phyloP scores from a whole-genome alignment of 352 stramenopile genomes.

The Globisporangium acanthophoron region DNA sequence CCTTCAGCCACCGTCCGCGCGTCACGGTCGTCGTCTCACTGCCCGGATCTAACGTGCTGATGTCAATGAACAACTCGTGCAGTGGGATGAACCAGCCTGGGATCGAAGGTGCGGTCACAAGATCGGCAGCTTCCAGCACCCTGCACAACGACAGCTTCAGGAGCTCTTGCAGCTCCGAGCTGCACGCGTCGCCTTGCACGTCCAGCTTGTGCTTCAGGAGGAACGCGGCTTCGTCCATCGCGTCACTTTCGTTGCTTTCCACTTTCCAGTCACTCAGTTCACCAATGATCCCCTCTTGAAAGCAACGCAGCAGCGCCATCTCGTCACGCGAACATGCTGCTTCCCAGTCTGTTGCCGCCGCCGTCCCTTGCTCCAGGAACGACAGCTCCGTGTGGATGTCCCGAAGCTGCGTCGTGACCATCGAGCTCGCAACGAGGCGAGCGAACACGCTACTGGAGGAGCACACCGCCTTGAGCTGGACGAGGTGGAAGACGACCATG shows the following conservation, averaged over 20 bases:
- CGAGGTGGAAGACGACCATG: conserved; percentile 3
- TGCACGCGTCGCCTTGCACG: conserved; percentile 3
- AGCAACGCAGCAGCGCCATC: background rate
- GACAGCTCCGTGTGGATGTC: conserved; percentile 3
- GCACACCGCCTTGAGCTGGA: background rate
- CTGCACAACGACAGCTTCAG: background rate
- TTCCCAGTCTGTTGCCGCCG: background rate
- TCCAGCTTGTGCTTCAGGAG: conserved; percentile 2
- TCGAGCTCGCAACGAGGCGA: background rate
- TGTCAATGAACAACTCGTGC: conserved; percentile 67
- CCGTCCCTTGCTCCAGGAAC: background rate
- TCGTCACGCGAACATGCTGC: background rate
- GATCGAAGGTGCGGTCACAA: background rate
- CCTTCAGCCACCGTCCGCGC: conserved; percentile 29
- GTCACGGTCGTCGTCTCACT: conserved; percentile 8
- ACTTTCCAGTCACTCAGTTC: background rate
- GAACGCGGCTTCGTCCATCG: background rate
- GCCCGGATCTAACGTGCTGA: background rate
- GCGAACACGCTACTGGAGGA: background rate
- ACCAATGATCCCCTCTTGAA: background rate
- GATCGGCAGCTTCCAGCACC: background rate
- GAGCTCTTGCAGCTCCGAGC: background rate
- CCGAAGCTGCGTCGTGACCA: background rate
- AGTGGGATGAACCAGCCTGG: conserved; percentile 63
- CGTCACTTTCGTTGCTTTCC: background rate